Evolutionary conservation across 371 early-diverging fungal genomes (phyloP).

Genomic region (Batkoa obscura): DNA sequence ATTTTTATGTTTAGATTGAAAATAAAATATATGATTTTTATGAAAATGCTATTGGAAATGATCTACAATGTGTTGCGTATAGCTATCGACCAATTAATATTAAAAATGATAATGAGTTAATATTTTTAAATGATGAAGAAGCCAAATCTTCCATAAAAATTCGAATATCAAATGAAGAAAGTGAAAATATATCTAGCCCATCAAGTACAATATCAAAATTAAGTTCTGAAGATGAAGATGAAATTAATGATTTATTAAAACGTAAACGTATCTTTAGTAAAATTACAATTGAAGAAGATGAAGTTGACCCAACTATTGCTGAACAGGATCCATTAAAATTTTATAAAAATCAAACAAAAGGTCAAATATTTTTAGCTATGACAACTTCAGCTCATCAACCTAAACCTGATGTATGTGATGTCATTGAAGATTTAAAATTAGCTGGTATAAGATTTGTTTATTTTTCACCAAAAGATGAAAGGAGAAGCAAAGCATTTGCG

Average conservation of each 20-base stretch:
- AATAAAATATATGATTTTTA: constrained; percentile 74
- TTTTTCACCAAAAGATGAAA: constrained; percentile 79
- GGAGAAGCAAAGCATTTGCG: constrained; percentile 94
- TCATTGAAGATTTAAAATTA: constrained; percentile 86
- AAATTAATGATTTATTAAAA: constrained; percentile 2
- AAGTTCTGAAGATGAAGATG: background rate
- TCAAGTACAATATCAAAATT: background rate
- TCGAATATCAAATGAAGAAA: background rate
- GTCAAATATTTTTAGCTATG: constrained; percentile 80
- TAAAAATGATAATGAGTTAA: constrained; percentile 18
- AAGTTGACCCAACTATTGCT: constrained; percentile 8
- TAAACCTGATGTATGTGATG: constrained; percentile 76
- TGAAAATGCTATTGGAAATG: constrained; percentile 69
- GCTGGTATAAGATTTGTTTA: constrained; percentile 97
- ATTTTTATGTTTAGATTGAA: constrained; percentile 20
- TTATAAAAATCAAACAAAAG: constrained; percentile 48
- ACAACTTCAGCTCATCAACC: constrained; percentile 76
- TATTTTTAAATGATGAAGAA: constrained; percentile 19
- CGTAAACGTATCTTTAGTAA: constrained; percentile 10
- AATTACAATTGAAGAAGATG: constrained; percentile 1
- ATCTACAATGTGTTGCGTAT: constrained; percentile 80
- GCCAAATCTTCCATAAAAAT: constrained; percentile 6
- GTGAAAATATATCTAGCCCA: background rate
- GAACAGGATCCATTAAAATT: constrained; percentile 31
- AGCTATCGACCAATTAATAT: constrained; percentile 68